Evolutionary conservation across 2,329 filamentous ascomycete species (phyloP), one percentile per base, ranked within the genome.

Genomic region (Penicillium decumbens): DNA sequence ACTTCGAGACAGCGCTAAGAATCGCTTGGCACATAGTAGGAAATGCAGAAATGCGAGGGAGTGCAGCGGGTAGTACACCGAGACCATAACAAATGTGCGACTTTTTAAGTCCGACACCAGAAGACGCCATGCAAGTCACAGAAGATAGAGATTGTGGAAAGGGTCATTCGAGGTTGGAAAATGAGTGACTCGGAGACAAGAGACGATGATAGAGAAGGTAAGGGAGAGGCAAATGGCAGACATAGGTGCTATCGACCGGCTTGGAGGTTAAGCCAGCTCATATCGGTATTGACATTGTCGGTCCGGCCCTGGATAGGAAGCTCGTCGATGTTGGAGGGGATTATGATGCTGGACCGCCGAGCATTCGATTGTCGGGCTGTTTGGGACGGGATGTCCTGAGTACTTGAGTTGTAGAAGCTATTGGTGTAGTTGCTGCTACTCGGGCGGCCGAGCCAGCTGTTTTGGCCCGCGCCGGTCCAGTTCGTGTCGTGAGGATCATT

Each of bases 261-360:
- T 24, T 68, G 51, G 30, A 74, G 59, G 54, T 74, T 72, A 43
- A 74, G 58, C 71, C 71, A 74, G 59, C 71, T 73, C 65, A 74
- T 70, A 59, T 74, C 71, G 3, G 69, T 63, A 49, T 70, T 72
- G 50, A 67, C 46, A 40, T 63, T 65, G 23, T 39, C 55, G 15
- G 41, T 49, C 15, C 51, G 51, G 1, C 44, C 58, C 33, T 51
- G 49, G 32, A 51, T 41, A 6, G 61, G 58, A 9, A 59, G 37
- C 23, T 62, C 62, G 27, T 66, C 58, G 10, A 61, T 49, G 18
- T 60, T 50, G 1, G 67, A 56, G 2, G 67, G 67, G 38, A 71
- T 68, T 8, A 69, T 49, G 6, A 66, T 53, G 49, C 67, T 71
- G 8, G 68, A 70, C 23, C 54, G 59, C 47, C 60, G 60, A 23